Evolutionary conservation across 208 protist species (phyloP).

Genomic region (Leishmania tarentolae): DNA sequence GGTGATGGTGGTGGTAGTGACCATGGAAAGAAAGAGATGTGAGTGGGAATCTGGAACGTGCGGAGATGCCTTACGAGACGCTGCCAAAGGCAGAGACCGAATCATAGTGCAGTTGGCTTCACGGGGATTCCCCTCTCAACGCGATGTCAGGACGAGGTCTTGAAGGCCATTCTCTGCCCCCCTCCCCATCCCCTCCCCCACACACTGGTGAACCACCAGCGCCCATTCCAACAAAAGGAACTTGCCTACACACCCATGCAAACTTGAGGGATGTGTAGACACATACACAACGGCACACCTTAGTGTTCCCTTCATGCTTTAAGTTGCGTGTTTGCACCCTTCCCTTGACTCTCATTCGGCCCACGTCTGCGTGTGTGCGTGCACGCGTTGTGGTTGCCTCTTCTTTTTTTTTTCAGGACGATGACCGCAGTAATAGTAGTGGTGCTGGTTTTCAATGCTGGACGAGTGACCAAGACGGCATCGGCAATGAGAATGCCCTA

Average conservation of each 20-base stretch:
- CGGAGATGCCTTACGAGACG: neutral
- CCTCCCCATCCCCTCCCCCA: no score
- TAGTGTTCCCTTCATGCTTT: no score
- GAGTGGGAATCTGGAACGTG: neutral
- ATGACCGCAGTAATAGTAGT: neutral
- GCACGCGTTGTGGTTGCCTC: neutral
- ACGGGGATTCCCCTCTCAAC: neutral
- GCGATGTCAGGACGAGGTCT: neutral
- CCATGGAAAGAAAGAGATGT: neutral
- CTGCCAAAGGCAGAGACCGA: neutral
- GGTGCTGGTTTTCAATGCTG: neutral
- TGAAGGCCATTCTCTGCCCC: neutral
- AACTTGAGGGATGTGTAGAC: neutral
- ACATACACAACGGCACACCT: no score
- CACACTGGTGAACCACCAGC: neutral
- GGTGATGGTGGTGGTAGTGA: neutral
- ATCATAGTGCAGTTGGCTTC: neutral
- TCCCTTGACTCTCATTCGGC: neutral
- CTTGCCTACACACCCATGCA: neutral
- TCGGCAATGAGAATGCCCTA: neutral
- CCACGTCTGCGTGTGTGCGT: neutral
- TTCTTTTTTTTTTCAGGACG: neutral
- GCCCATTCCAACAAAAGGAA: neutral
- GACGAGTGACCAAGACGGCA: neutral
- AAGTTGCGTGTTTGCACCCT: no score